Percentiles rank a stretch among this genome's conserved stretches.
phyloP scores from a whole-genome alignment of 2,329 filamentous ascomycete genomes.

The Periglandula ipomoeae region DNA sequence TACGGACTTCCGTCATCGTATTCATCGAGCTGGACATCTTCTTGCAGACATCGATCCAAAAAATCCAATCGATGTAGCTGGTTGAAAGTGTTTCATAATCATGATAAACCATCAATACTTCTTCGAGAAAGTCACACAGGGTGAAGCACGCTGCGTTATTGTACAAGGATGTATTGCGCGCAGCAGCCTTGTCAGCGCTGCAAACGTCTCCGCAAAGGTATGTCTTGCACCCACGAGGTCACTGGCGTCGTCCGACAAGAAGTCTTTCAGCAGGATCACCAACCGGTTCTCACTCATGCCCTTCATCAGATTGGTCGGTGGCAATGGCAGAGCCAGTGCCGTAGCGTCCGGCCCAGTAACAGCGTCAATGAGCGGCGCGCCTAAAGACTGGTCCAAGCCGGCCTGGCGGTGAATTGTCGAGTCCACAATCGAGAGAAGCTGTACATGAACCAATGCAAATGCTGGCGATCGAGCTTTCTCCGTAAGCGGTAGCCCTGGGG shows the following conservation, averaged over 20 bases:
- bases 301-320: slow-evolving; percentile 60
- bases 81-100: slow-evolving; percentile 33
- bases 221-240: slow-evolving; percentile 41
- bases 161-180: slow-evolving; percentile 68
- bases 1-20: slow-evolving; percentile 79
- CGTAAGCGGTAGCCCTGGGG: slow-evolving; percentile 39
- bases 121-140: slow-evolving; percentile 85
- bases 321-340: slow-evolving; percentile 51
- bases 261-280: slow-evolving; percentile 72
- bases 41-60: slow-evolving; percentile 76
- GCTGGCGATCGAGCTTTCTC: slow-evolving; percentile 62
- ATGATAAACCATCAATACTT: slow-evolving; percentile 58
- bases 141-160: slow-evolving; percentile 80
- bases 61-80: slow-evolving; percentile 62
- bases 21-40: slow-evolving; percentile 77
- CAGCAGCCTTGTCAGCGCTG: slow-evolving; percentile 59
- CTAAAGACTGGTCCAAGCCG: slow-evolving; percentile 35
- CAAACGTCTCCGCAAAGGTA: slow-evolving; percentile 70
- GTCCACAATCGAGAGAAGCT: slow-evolving; percentile 70
- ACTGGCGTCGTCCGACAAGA: slow-evolving; percentile 46
- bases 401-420: slow-evolving; percentile 73
- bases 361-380: slow-evolving; percentile 34
- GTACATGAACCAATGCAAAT: slow-evolving; percentile 71
- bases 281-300: slow-evolving; percentile 85
- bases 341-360: slow-evolving; percentile 54